Evolutionary conservation across 2,329 filamentous ascomycete species (phyloP).

Genomic region (Dichotomopilus funicola): DNA sequence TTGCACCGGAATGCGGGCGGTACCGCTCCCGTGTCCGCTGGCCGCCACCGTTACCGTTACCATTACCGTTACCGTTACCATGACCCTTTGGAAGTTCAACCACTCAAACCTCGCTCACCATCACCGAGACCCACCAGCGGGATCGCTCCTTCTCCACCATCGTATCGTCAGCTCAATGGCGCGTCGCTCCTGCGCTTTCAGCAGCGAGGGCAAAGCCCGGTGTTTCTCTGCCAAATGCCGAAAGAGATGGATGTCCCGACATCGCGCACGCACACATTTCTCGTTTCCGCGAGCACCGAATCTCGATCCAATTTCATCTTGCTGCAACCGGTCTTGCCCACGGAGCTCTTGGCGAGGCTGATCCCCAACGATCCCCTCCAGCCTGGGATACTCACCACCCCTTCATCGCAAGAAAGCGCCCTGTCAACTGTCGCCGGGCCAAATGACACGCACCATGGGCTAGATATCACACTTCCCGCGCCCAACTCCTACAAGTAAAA

Average conservation of each 20-base stretch:
- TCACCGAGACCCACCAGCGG: no score
- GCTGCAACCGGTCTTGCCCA: conserved; percentile 2
- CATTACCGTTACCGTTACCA: no score
- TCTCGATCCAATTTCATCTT: not conserved
- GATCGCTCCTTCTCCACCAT: no score
- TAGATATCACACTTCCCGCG: not conserved
- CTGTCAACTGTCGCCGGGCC: not conserved
- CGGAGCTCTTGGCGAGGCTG: conserved; percentile 3
- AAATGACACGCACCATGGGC: not conserved
- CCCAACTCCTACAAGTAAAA: not conserved
- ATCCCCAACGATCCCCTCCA: not conserved
- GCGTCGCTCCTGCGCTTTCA: no score
- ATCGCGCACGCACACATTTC: not conserved
- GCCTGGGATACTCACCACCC: not conserved
- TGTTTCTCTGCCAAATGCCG: not conserved
- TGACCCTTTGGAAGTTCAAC: no score
- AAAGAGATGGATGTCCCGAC: not conserved
- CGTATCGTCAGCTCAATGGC: no score
- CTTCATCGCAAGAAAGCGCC: not conserved
- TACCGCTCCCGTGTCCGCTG: no score
- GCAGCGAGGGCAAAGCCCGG: not conserved
- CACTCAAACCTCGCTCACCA: no score
- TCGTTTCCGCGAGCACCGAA: not conserved
- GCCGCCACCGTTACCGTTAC: no score
- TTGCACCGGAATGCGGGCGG: no score